Evolutionary conservation across 148 eudicot species (phyloP), one percentile per base, ranked within the genome.

Genomic region (Oxyria digyna): DNA sequence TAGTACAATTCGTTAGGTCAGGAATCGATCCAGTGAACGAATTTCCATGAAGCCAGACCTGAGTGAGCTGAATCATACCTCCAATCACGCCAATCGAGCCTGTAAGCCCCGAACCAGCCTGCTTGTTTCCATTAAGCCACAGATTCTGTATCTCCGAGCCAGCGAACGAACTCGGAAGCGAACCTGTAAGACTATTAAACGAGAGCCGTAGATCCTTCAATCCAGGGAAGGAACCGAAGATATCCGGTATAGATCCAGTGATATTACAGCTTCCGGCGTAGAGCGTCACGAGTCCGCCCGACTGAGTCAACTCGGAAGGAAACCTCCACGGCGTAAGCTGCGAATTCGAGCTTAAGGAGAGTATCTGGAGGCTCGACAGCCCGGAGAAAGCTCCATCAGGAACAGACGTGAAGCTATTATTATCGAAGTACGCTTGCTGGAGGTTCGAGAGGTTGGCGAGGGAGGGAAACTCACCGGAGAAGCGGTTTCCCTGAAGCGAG

Each of bases 31-130:
- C 87, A 4, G 81, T 71, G 45, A 87, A 85, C 11, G 37, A 18
- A 69, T 87, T 87, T 4, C 70, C 81, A 6, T 85, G 85, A 4
- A 87, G 67, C 91, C 91, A 87, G 15, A 81, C 79, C 66, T 83
- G 78, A 1, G 69, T 26, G 24, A 82, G 35, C 33, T 48, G 29
- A 6, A 29, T 37, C 81, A 78, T 78, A 2, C 63, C 55, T 6
- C 64, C 45, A 48, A 78, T 23, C 2, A 71, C 72, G 10, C 48
- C 69, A 42, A 78, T 74, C 6, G 68, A 10, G 15, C 81, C 81
- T 2, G 74, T 27, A 2, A 78, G 70, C 2, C 80, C 76, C 15
- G 26, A 17, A 32, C 67, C 42, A 12, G 29, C 13, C 57, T 76
- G 76, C 29, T 59, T 59, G 65, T 59, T 59, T 8, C 74, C 71